These are phyloP conservation scores for Daldinia childiae DNA, from an alignment of 495 filamentous ascomycete genomes.

Conservation along the genomic window DNA sequence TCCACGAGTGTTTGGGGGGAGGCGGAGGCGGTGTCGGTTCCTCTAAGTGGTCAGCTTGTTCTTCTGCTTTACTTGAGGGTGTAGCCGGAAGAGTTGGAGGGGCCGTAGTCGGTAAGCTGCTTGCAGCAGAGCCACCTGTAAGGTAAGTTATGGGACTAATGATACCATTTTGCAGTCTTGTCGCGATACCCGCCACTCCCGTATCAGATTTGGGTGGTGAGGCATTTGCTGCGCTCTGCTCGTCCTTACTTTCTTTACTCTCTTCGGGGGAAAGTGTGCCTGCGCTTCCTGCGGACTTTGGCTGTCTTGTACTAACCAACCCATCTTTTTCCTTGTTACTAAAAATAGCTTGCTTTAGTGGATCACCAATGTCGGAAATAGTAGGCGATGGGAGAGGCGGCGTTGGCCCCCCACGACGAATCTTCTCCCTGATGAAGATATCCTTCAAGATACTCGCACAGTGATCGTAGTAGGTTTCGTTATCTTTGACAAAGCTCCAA, in stretches of 20 bases:
- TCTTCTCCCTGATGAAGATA: conserved; percentile 82
- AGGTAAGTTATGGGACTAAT: conserved; percentile 48
- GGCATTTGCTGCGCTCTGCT: conserved; percentile 37
- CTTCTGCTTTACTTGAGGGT: conserved; percentile 43
- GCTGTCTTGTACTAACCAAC: conserved; percentile 42
- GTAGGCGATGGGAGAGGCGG: conserved; percentile 56
- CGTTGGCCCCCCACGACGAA: conserved; percentile 54
- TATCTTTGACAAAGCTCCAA: conserved; percentile 99
- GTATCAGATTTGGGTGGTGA: conserved; percentile 49
- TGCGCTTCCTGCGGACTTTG: conserved; percentile 46
- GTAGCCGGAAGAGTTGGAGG: conserved; percentile 55
- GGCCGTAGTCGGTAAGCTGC: conserved; percentile 54
- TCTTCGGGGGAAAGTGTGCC: conserved; percentile 50
- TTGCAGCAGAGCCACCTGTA: conserved; percentile 45
- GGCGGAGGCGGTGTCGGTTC: conserved; percentile 70
- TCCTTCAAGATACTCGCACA: conserved; percentile 85
- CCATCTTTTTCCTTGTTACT: conserved; percentile 50
- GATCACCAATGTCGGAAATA: conserved; percentile 55
- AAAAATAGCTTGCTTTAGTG: conserved; percentile 47
- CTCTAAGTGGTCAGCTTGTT: conserved; percentile 43
- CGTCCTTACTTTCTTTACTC: conserved; percentile 46
- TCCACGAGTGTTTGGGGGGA: conserved; percentile 95
- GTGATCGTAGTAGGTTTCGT: conserved; percentile 96
- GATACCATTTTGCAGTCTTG: conserved; percentile 50
- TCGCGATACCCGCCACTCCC: conserved; percentile 37